Percentiles rank a stretch among this genome's conserved stretches.
Evolutionary conservation across 768 basidiomycete genomes (phyloP).

Genomic region (Serendipita vermifera): DNA sequence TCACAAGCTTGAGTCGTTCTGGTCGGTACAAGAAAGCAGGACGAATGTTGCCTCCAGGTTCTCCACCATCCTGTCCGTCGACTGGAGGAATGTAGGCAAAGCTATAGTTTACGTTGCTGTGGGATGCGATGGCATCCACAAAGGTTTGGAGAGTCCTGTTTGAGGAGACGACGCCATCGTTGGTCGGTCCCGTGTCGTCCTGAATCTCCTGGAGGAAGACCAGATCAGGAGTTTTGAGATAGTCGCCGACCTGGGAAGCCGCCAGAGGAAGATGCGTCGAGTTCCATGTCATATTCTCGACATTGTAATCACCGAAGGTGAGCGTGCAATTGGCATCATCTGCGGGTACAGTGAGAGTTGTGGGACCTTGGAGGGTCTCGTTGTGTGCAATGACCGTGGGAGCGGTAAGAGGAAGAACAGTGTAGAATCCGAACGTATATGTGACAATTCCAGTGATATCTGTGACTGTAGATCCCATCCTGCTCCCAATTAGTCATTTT

Average conservation of each 20-base stretch:
- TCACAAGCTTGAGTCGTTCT: conserved; percentile 18
- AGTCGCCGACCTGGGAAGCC: conserved; percentile 39
- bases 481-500: conserved; percentile 2
- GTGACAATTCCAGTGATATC: conserved; percentile 45
- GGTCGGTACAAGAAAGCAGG: conserved; percentile 38
- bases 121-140: conserved; percentile 34
- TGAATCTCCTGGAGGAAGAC: conserved; percentile 55
- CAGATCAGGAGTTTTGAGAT: conserved; percentile 41
- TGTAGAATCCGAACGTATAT: conserved; percentile 41
- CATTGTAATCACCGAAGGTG: conserved; percentile 51
- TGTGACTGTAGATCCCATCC: conserved; percentile 33
- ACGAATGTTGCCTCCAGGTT: conserved; percentile 51
- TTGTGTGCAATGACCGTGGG: conserved; percentile 34
- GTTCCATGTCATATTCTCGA: conserved; percentile 19
- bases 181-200: conserved; percentile 18
- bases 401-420: conserved; percentile 44
- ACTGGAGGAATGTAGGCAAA: conserved; percentile 40
- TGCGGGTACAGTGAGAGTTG: conserved; percentile 25
- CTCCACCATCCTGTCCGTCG: conserved; percentile 44
- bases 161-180: conserved; percentile 20
- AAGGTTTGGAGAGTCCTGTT: conserved; percentile 41
- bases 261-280: conserved; percentile 30
- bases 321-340: conserved; percentile 29
- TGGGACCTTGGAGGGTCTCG: conserved; percentile 25
- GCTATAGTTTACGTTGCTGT: conserved; percentile 30